Conservation (phyloP, 495 filamentous ascomycete species). For the Hyaloscypha bicolor region DNA sequence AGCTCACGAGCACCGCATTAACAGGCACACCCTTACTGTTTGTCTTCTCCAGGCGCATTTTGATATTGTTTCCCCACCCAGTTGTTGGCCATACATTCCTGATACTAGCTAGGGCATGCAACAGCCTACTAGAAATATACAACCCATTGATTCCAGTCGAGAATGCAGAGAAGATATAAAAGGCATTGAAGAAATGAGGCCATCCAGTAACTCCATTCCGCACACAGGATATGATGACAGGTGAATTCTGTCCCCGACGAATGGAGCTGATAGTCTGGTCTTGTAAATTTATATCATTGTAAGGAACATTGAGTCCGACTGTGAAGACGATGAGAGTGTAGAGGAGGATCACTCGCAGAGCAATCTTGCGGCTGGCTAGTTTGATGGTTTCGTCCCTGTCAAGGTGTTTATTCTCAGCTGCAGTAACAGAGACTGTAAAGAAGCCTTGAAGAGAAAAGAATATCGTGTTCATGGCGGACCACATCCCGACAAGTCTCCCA, state of each 20-base stretch:
- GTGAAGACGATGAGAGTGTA: conserved; percentile 43
- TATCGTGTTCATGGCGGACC: conserved; percentile 40
- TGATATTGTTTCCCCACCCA: conserved; percentile 19
- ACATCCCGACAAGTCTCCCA: conserved; percentile 35
- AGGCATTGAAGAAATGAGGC: conserved; percentile 46
- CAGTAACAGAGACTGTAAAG: conserved; percentile 45
- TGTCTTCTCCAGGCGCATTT: conserved; percentile 34
- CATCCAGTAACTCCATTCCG: conserved; percentile 37
- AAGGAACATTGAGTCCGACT: conserved; percentile 45
- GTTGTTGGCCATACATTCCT: conserved; percentile 17
- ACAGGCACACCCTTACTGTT: conserved; percentile 31
- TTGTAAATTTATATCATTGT: conserved; percentile 41
- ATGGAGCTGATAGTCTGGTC: conserved; percentile 36
- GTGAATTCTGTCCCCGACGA: conserved; percentile 35
- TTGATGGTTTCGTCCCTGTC: conserved; percentile 47
- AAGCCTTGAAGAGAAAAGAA: conserved; percentile 51
- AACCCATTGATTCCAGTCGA: conserved; percentile 45
- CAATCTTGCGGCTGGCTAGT: conserved; percentile 46
- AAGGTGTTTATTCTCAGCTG: conserved; percentile 46
- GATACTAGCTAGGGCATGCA: conserved; percentile 44
- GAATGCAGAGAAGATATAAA: conserved; percentile 48
- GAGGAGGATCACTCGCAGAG: conserved; percentile 44
- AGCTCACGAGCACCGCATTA: conserved; percentile 46
- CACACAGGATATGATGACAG: conserved; percentile 46
- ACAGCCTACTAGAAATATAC: conserved; percentile 43